phyloP scores from a whole-genome alignment of 2,329 filamentous ascomycete genomes.

The Escovopsis sp. region DNA sequence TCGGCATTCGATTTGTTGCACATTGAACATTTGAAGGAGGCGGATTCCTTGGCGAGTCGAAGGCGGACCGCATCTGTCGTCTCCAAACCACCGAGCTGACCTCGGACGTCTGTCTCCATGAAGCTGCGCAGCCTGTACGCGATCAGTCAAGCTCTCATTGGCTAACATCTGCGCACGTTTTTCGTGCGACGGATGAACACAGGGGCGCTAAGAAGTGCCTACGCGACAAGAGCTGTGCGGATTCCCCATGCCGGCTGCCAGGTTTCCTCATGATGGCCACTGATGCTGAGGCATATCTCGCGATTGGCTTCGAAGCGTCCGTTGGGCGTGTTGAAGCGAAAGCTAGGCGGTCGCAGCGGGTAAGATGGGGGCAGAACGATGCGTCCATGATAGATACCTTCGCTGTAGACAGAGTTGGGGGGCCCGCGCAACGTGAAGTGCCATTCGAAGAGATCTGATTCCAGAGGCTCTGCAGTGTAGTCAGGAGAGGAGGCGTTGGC shows the following conservation, averaged over 20 bases:
- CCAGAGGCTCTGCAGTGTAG: constrained; percentile 72
- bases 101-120: constrained; percentile 81
- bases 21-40: constrained; percentile 49
- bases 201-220: constrained; percentile 7
- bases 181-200: neutral
- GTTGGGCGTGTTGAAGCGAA: constrained; percentile 84
- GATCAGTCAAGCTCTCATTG: constrained; percentile 1
- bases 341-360: constrained; percentile 82
- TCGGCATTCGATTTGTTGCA: constrained; percentile 61
- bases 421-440: constrained; percentile 95
- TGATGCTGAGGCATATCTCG: constrained; percentile 91
- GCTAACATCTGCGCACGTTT: neutral
- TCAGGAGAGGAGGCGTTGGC: constrained; percentile 66
- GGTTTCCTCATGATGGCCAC: constrained; percentile 90
- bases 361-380: constrained; percentile 84
- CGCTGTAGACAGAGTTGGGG: constrained; percentile 62
- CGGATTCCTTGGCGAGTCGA: constrained; percentile 53
- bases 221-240: constrained; percentile 65
- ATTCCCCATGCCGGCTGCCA: constrained; percentile 99
- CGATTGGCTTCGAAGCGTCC: constrained; percentile 93
- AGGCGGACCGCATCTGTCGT: constrained; percentile 52
- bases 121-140: constrained; percentile 55
- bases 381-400: constrained; percentile 86
- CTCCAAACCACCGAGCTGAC: constrained; percentile 83
- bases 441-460: constrained; percentile 92